Conservation (phyloP, 176 grass and related monocot species). For the Microstegium vimineum region DNA sequence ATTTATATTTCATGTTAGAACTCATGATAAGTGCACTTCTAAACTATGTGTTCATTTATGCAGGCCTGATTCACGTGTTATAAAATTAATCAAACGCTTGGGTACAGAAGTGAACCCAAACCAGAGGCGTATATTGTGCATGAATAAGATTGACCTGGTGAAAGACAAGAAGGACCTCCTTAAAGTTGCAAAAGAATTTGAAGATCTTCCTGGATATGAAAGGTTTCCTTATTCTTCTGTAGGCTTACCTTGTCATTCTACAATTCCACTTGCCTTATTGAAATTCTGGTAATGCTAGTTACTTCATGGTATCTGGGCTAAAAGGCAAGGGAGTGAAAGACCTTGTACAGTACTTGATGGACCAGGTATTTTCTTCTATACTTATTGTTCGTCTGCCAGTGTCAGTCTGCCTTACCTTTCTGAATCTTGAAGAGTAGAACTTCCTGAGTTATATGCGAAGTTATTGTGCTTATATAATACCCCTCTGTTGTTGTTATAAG, state of each 20-base stretch:
- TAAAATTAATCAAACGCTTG: conserved; percentile 77
- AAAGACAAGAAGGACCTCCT: conserved; percentile 83
- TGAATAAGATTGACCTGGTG: conserved; percentile 95
- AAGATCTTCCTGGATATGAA: conserved; percentile 93
- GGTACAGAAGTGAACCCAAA: conserved; percentile 59
- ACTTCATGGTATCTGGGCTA: conserved; percentile 96
- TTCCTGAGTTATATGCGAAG: not conserved
- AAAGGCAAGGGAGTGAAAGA: conserved; percentile 96
- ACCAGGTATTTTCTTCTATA: conserved; percentile 54
- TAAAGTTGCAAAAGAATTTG: conserved; percentile 91
- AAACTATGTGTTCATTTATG: conserved; percentile 31
- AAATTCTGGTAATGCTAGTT: conserved; percentile 41
- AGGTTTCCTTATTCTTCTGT: conserved; percentile 26
- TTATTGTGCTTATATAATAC: not conserved
- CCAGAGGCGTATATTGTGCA: conserved; percentile 92
- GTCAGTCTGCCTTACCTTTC: not conserved
- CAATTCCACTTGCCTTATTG: conserved; percentile 27
- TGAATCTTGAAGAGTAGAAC: not conserved
- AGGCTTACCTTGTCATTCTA: not conserved
- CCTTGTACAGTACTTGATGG: conserved; percentile 76
- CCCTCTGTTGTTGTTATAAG: not conserved
- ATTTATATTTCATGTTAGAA: conserved; percentile 12
- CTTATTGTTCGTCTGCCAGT: not conserved
- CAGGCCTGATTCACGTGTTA: conserved; percentile 80
- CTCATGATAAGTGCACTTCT: conserved; percentile 11